Percentiles rank a stretch among this genome's conserved stretches.
phyloP scores from a whole-genome alignment of 2,329 filamentous ascomycete species.

The Cercospora citrullina region DNA sequence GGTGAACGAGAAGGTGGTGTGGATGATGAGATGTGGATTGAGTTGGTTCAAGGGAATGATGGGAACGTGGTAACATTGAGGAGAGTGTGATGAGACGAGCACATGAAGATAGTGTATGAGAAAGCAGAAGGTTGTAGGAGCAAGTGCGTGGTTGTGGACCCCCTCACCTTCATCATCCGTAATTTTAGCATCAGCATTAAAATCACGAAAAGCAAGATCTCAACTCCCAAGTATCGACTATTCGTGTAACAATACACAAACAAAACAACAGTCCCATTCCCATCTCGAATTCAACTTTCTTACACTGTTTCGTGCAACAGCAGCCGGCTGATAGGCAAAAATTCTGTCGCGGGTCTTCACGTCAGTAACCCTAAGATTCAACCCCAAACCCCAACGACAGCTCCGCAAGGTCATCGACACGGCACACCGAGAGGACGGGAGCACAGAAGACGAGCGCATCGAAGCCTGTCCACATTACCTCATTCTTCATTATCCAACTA shows the following conservation, averaged over 20 bases:
- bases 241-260: not conserved
- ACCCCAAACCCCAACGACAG: not conserved
- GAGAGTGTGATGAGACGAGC: not conserved
- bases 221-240: not conserved
- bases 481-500: not conserved
- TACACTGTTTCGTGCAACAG: not conserved
- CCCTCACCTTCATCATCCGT: too few species aligned
- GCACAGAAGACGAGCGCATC: not conserved
- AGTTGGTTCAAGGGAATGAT: conserved; percentile 14
- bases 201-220: not conserved
- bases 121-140: too few species aligned
- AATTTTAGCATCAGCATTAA: not conserved
- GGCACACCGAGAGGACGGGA: too few species aligned
- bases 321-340: not conserved
- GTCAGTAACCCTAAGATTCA: not conserved
- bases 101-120: not conserved
- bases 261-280: not conserved
- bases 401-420: too few species aligned
- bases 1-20: not conserved
- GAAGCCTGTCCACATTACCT: not conserved
- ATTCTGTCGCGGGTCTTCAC: not conserved
- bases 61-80: not conserved
- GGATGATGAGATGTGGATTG: conserved; percentile 6
- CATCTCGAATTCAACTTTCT: too few species aligned
- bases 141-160: not conserved